Evolutionary conservation across 176 grass and related monocot genomes (phyloP).

Genomic region (Urochloa ruziziensis): DNA sequence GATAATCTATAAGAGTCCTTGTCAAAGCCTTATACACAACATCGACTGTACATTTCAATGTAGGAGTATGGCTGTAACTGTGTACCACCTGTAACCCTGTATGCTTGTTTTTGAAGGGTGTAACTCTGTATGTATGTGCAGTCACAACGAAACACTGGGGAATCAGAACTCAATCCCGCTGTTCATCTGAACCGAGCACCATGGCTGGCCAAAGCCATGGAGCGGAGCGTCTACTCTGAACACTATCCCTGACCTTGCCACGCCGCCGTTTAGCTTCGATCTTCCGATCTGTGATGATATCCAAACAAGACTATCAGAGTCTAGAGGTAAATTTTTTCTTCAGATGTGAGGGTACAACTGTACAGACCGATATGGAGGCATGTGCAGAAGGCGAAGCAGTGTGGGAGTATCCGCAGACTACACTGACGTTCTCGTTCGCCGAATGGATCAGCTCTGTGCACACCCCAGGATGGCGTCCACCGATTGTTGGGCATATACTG

Average conservation of each 20-base stretch:
- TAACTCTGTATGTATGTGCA: neutral
- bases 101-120: neutral
- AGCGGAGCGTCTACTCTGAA: conserved; percentile 57
- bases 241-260: conserved; percentile 43
- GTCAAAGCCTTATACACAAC: neutral
- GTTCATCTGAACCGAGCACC: conserved; percentile 70
- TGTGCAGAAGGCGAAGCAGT: conserved; percentile 45
- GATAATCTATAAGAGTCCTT: neutral
- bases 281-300: conserved; percentile 42
- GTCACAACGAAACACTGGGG: neutral
- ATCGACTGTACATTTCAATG: neutral
- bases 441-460: conserved; percentile 52
- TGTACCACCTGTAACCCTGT: neutral
- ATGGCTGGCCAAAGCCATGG: conserved; percentile 28
- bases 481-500: conserved; percentile 57
- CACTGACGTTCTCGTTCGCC: conserved; percentile 27
- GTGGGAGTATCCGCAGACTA: conserved; percentile 52
- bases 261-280: conserved; percentile 52
- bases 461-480: conserved; percentile 50
- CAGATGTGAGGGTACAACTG: neutral
- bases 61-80: too few species aligned
- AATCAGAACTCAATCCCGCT: conserved; percentile 63
- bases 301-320: neutral
- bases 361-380: conserved; percentile 60
- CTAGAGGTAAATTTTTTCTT: neutral